Conservation (phyloP, 805 yeast species). For the Ogataea philodendri region DNA sequence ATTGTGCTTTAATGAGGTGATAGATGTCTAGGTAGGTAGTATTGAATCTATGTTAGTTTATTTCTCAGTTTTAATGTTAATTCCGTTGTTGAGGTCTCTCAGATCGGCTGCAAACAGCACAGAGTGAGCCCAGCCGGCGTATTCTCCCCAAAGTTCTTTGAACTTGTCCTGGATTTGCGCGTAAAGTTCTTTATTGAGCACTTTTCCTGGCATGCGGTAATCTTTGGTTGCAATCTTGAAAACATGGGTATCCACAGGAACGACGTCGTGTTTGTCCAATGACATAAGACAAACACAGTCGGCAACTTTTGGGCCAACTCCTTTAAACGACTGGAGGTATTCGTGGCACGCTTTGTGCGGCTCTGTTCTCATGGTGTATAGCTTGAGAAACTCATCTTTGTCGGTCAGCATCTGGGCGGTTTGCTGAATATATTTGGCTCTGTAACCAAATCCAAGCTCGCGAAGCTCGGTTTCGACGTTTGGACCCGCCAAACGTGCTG, state of each 20-base stretch:
- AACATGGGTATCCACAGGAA: slow-evolving; percentile 96
- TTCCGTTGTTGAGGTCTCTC: slow-evolving; percentile 65
- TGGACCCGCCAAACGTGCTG: slow-evolving; percentile 44
- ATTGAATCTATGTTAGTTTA: slow-evolving; percentile 3
- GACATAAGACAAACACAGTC: slow-evolving; percentile 95
- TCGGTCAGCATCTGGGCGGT: slow-evolving; percentile 62
- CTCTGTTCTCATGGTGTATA: slow-evolving; percentile 41
- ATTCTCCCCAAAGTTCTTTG: slow-evolving; percentile 73
- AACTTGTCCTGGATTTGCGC: slow-evolving; percentile 58
- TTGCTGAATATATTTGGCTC: slow-evolving; percentile 82
- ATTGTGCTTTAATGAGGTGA: slow-evolving; percentile 75
- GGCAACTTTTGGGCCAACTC: slow-evolving; percentile 98
- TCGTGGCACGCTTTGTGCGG: slow-evolving; percentile 47
- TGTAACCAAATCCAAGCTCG: slow-evolving; percentile 74
- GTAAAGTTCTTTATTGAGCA: slow-evolving; percentile 52
- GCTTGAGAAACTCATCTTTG: slow-evolving; percentile 36
- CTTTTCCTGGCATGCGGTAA: slow-evolving; percentile 51
- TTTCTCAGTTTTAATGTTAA: slow-evolving; percentile 34
- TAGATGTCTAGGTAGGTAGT: too few relatives aligned
- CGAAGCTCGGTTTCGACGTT: slow-evolving; percentile 39
- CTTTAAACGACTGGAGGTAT: slow-evolving; percentile 63
- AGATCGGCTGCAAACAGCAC: slow-evolving; percentile 86
- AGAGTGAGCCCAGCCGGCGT: slow-evolving; percentile 99
- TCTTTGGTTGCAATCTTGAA: slow-evolving; percentile 84
- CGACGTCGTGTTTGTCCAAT: slow-evolving; percentile 77